Evolutionary conservation across 441 rosid species (phyloP).

Genomic region (Pelargonium exstipulatum): DNA sequence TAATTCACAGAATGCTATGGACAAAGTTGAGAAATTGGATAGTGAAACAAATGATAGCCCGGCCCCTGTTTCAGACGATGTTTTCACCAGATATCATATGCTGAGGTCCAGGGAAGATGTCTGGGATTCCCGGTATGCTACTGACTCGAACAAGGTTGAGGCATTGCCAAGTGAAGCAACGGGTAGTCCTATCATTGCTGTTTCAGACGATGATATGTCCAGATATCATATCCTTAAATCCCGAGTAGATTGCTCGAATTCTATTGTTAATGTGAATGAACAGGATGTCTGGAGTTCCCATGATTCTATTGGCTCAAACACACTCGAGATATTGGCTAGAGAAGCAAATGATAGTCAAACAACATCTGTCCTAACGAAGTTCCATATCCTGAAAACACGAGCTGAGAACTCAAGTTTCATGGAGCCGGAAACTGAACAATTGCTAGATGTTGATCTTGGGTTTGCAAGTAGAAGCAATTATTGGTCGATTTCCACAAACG

Average conservation of each 20-base stretch:
- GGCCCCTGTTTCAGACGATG: too few species aligned
- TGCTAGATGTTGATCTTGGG: constrained; percentile 22
- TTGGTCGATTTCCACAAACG: constrained; percentile 11
- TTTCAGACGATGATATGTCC: too few species aligned
- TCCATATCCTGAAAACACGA: constrained; percentile 33
- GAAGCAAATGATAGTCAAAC: constrained; percentile 18
- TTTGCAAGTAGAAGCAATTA: constrained; percentile 22
- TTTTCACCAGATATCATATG: too few species aligned
- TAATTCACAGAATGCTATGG: too few species aligned
- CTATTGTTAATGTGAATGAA: constrained; percentile 19
- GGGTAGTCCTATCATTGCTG: too few species aligned
- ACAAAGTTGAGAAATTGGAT: too few species aligned
- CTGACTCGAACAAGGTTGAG: too few species aligned
- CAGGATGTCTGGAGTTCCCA: constrained; percentile 28
- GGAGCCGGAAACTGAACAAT: constrained; percentile 19
- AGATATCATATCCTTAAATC: constrained; percentile 36
- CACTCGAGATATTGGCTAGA: not conserved
- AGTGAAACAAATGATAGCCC: too few species aligned
- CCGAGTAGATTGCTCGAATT: constrained; percentile 26
- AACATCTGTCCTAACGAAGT: constrained; percentile 35
- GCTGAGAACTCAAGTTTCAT: constrained; percentile 23
- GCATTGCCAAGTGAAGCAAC: too few species aligned
- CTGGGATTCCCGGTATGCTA: too few species aligned
- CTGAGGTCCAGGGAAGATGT: too few species aligned
- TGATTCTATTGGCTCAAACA: constrained; percentile 10